These are phyloP conservation scores for Ceratocystiopsis sp. DNA, from an alignment of 2,329 filamentous ascomycete species.

Conservation along the genomic window DNA sequence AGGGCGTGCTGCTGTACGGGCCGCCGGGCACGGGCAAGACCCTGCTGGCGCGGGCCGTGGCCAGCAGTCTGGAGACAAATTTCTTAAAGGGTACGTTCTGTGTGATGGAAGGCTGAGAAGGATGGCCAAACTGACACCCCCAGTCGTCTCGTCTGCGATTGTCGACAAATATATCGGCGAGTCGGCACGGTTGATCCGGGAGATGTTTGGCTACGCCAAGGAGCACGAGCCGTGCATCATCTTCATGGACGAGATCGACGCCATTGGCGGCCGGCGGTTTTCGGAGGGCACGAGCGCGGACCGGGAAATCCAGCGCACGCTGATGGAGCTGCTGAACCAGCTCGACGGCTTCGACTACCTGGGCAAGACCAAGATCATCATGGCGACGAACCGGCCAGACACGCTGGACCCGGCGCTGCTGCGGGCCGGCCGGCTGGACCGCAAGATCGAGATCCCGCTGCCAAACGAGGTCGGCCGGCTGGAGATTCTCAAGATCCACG, in stretches of 20 bases:
- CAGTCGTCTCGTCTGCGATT: conserved; percentile 95
- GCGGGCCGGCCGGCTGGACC: conserved; percentile 80
- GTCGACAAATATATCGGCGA: conserved; percentile 99
- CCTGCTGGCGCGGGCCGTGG: conserved; percentile 80
- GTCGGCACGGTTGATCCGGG: conserved; percentile 87
- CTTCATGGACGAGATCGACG: conserved; percentile 99
- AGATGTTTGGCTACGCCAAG: conserved; percentile 99
- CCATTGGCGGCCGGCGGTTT: conserved; percentile 90
- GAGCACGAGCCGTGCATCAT: conserved; percentile 99
- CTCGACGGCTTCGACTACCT: conserved; percentile 98
- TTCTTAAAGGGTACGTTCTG: conserved; percentile 69
- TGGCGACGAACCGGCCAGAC: conserved; percentile 96
- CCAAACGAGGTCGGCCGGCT: conserved; percentile 92
- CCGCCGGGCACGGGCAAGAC: conserved; percentile 97
- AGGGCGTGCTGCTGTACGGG: conserved; percentile 90
- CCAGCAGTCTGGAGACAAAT: conserved; percentile 92
- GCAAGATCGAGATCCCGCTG: conserved; percentile 94
- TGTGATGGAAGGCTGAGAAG: neutral
- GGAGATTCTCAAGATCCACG: conserved; percentile 97
- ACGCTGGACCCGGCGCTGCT: conserved; percentile 87
- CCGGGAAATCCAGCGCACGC: conserved; percentile 90
- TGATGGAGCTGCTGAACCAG: conserved; percentile 98
- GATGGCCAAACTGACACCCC: neutral
- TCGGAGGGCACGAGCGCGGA: conserved; percentile 95
- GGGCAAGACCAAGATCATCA: conserved; percentile 99